Base-by-base conservation (phyloP, 2,329 filamentous ascomycete species). In the Aspergillus neoniger region DNA sequence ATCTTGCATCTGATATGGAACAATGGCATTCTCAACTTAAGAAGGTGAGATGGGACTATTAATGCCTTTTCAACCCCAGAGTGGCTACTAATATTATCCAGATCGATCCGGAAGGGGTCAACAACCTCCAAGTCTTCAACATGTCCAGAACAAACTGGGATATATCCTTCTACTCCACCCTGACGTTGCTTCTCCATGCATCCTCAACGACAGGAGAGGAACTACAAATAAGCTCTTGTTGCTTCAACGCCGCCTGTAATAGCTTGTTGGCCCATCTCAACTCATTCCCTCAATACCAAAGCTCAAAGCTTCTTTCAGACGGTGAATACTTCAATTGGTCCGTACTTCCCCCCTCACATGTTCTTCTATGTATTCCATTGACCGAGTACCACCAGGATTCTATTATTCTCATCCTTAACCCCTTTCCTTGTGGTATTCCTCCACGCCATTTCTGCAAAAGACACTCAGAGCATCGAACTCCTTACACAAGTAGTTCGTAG, bases 391-490 rank as follows among this genome's bases (percentile, higher is more conserved):
- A 51, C 8, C 47, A 57, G 55, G 55, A 57, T 57, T 21, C 47
- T 57, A 15, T 23, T 57, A 4, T 57, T 21, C 25, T 57, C 55
- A 5, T 57, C 55, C 4, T 44, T 57, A 47, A 57, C 17, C 12
- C 66, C 63, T 5, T 67, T 69, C 55, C 63, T 70, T 14, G 65
- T 70, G 4, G 58, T 61, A 2, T 69, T 70, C 55, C 64, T 64
- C 23, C 63, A 65, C 17, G 55, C 61, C 4, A 61, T 66, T 17
- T 62, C 65, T 4, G 60, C 64, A 19, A 63, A 53, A 10, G 63
- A 60, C 47, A 48, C 51, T 8, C 58, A 57, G n/a, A 60, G 66
- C 41, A 55, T 69, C 30, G 51, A 49, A 21, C 54, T 70, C 6
- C 59, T 70, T 2, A 56, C 65, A 43, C 57, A 66, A 15, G 64